Conservation (phyloP, 768 basidiomycete genomes). For the Tubosaeta sp. region DNA sequence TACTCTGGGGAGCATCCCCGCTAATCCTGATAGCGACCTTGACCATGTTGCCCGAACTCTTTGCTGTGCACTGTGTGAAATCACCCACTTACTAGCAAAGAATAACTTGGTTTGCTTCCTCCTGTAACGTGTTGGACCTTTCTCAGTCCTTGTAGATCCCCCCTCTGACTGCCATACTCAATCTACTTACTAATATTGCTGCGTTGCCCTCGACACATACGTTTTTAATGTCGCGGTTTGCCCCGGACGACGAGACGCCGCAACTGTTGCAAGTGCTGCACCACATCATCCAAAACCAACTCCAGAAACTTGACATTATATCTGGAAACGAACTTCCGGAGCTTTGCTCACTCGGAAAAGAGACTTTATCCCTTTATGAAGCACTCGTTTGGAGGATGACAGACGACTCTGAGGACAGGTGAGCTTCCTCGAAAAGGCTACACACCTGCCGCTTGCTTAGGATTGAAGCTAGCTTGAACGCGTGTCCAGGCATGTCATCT, state of each 20-base stretch:
- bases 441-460: neutral
- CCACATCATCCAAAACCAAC: constrained; percentile 38
- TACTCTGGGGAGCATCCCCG: constrained; percentile 23
- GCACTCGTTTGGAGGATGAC: constrained; percentile 46
- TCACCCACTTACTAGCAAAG: constrained; percentile 35
- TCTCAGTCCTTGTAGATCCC: constrained; percentile 34
- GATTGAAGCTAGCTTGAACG: constrained; percentile 31
- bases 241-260: constrained; percentile 24
- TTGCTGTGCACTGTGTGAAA: constrained; percentile 36
- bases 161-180: constrained; percentile 48
- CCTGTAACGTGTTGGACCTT: neutral
- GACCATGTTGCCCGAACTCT: constrained; percentile 21
- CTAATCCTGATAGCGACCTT: constrained; percentile 19
- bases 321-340: constrained; percentile 21
- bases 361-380: constrained; percentile 49
- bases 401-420: constrained; percentile 39
- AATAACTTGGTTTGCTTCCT: constrained; percentile 38
- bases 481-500: constrained; percentile 36
- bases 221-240: constrained; percentile 31
- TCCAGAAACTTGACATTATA: constrained; percentile 32
- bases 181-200: constrained; percentile 45
- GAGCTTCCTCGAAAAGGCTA: constrained; percentile 1
- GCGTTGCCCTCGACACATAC: constrained; percentile 46
- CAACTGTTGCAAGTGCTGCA: constrained; percentile 39
- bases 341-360: constrained; percentile 34